Percentiles rank a stretch among this genome's conserved stretches.
phyloP scores from a whole-genome alignment of 345 rosid genomes.

The Eucalyptus tenuipes region DNA sequence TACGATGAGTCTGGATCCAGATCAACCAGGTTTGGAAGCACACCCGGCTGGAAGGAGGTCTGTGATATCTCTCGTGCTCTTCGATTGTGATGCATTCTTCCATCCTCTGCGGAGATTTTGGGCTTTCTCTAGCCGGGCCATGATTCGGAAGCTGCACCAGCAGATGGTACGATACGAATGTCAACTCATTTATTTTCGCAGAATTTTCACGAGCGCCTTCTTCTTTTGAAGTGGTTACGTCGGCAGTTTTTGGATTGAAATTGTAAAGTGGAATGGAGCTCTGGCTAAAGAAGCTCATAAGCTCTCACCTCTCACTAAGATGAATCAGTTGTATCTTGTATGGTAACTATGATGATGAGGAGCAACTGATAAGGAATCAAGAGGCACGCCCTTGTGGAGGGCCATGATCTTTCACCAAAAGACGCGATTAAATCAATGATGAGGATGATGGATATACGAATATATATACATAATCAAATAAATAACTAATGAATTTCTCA shows the following conservation, averaged over 20 bases:
- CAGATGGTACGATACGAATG: neutral
- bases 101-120: neutral
- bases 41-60: neutral
- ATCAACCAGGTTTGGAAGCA: neutral
- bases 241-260: neutral
- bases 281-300: neutral
- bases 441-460: neutral
- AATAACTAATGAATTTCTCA: neutral
- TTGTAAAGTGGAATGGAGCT: neutral
- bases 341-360: neutral
- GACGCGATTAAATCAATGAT: neutral
- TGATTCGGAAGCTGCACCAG: neutral
- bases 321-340: neutral
- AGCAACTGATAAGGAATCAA: neutral
- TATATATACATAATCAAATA: neutral
- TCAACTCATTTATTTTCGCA: neutral
- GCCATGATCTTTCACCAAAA: neutral
- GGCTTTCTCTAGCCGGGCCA: accelerated
- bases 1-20: neutral
- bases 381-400: neutral
- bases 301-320: neutral
- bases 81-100: neutral
- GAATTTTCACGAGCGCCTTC: neutral
- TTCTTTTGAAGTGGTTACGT: neutral
- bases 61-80: neutral